Evolutionary conservation across 2,329 filamentous ascomycete genomes (phyloP), one percentile per base, ranked within the genome.

Genomic region (Fusarium nelsonii): DNA sequence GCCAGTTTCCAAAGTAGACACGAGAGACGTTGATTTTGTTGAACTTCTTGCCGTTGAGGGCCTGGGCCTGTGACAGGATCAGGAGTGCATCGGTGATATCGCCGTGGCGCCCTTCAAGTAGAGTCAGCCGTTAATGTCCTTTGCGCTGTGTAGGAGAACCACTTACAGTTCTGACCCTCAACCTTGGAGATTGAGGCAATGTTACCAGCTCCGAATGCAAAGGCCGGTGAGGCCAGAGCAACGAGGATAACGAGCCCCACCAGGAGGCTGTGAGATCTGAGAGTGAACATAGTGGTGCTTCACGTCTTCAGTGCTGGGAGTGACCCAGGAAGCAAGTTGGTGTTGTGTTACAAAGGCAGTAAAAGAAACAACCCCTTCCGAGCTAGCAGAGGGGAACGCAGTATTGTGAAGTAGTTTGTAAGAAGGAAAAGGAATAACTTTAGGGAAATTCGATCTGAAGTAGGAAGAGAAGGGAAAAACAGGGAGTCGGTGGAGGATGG

Each of bases 1-100:
- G 88, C 94, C 94, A 97, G 83, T 97, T 97, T 69, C 94, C 94
- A 82, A 97, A 97, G 83, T 97, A 97, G 68, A 97, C 92, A 65
- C 94, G 89, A 69, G 94, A 92, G 67, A 97, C 92, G 76, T 90
- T 91, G 75, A 97, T 88, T 83, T 96, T 96, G 83, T 87, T 89
- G 81, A 97, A 97, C 76, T 94, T 97, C 84, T 94, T 94, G 72
- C 84, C 83, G 70, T 83, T 83, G 65, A 84, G 79, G 72, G 82
- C 83, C 46, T 78, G 81, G 52, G 84, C 84, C 81, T 86, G 84
- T 46, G 90, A 81, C 30, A 97, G 84, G 63, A 87, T 90, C 62
- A 97, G 88, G 57, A 97, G 88, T 34, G 91, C 91, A 83, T 97
- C 94, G 84, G 97, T 94, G 75, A 97, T 97, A 80, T 97, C 94